Conservation (phyloP, 2,329 filamentous ascomycete genomes). For the Fusarium neocosmosporiellum region DNA sequence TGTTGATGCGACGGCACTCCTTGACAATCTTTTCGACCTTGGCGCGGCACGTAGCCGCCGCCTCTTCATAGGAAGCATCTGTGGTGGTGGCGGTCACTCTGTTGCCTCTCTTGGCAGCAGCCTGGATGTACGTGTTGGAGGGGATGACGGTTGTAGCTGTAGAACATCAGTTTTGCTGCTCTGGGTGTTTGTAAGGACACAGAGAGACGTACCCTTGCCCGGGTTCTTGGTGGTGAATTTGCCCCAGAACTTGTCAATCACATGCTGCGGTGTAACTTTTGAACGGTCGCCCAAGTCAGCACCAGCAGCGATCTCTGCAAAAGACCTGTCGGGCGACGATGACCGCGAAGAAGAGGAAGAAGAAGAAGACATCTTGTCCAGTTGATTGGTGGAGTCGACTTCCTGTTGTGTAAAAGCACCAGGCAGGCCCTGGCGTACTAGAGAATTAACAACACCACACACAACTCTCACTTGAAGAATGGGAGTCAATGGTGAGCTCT, state of each 20-base stretch:
- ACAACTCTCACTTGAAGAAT: background rate
- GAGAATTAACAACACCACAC: background rate
- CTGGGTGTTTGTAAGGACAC: background rate
- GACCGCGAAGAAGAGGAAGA: conserved; percentile 17
- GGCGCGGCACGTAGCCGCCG: conserved; percentile 73
- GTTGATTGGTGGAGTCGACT: background rate
- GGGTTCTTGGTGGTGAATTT: conserved; percentile 77
- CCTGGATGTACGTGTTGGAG: conserved; percentile 72
- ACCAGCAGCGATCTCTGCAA: conserved; percentile 5
- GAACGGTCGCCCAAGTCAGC: conserved; percentile 39
- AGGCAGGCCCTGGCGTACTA: background rate
- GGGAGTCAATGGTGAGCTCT: background rate
- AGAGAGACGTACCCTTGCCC: conserved; percentile 66
- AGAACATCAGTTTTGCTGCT: background rate
- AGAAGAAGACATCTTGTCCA: conserved; percentile 19
- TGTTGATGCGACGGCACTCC: conserved; percentile 80
- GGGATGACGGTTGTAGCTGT: conserved; percentile 76
- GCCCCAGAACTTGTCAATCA: conserved; percentile 78
- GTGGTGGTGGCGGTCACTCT: conserved; percentile 67
- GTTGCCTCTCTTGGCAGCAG: conserved; percentile 66
- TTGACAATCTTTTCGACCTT: conserved; percentile 71
- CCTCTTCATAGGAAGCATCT: conserved; percentile 77
- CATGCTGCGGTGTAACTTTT: conserved; percentile 71
- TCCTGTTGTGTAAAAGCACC: background rate
- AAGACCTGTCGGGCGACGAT: conserved; percentile 7